These are phyloP conservation scores for Retiboletus fuscus DNA, from an alignment of 1,284 basidiomycete genomes.

Conservation along the genomic window DNA sequence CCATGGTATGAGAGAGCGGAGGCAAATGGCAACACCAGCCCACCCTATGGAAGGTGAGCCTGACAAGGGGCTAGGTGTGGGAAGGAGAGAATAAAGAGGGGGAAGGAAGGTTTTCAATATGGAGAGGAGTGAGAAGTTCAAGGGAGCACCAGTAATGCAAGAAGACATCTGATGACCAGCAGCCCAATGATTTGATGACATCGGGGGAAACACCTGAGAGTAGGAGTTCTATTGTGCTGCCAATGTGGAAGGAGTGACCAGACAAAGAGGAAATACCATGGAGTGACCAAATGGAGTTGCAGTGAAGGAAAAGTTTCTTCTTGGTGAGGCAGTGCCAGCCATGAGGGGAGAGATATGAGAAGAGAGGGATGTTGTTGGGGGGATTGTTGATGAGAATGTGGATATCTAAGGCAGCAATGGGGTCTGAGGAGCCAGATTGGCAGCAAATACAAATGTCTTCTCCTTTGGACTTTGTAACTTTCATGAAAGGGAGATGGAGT, in stretches of 20 bases:
- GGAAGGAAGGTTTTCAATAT: background rate
- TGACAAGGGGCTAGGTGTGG: background rate
- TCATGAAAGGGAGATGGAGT: constrained; percentile 13
- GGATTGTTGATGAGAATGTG: constrained; percentile 7
- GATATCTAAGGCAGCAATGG: background rate
- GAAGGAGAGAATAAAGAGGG: no score
- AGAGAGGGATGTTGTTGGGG: background rate
- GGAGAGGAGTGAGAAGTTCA: background rate
- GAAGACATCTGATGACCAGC: background rate
- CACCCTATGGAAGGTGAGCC: background rate
- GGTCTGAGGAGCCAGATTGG: constrained; percentile 6
- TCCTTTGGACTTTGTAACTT: background rate
- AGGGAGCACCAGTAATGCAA: background rate
- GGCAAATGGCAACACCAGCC: background rate
- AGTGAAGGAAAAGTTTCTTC: background rate
- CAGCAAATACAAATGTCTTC: constrained; percentile 10
- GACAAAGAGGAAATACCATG: background rate
- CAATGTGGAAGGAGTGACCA: background rate
- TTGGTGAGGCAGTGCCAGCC: constrained; percentile 6
- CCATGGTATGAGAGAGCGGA: background rate
- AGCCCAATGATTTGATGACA: background rate
- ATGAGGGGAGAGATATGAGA: background rate
- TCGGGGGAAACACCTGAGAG: background rate
- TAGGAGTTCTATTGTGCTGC: background rate
- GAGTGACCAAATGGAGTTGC: constrained; percentile 6